These are phyloP conservation scores for Suillus brevipes DNA, from an alignment of 768 basidiomycete genomes.

Conservation along the genomic window DNA sequence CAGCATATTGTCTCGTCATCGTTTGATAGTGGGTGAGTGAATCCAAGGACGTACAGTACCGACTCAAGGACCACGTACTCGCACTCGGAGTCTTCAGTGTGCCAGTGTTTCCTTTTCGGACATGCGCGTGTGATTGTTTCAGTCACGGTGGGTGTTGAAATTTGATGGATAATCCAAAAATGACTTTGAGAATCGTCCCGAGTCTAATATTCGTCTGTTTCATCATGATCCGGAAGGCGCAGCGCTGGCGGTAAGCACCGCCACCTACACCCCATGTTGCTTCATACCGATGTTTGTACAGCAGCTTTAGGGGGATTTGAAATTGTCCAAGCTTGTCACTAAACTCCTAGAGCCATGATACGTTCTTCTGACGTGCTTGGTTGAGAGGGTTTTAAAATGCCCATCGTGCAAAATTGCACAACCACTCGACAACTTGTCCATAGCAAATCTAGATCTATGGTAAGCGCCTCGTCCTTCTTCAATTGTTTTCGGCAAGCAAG, in stretches of 20 bases:
- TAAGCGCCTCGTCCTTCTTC: not conserved
- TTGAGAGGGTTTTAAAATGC: no score
- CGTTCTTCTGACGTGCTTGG: slow-evolving; percentile 19
- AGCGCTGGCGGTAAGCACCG: slow-evolving; percentile 38
- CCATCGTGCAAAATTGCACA: not conserved
- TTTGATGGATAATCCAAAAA: slow-evolving; percentile 20
- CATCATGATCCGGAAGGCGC: slow-evolving; percentile 39
- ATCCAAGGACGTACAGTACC: no score
- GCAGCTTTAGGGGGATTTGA: slow-evolving; percentile 28
- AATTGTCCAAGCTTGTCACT: slow-evolving; percentile 29
- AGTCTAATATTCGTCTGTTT: slow-evolving; percentile 35
- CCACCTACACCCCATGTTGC: slow-evolving; percentile 7
- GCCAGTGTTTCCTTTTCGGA: no score
- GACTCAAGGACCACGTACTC: not conserved
- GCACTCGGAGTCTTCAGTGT: no score
- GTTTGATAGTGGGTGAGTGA: no score
- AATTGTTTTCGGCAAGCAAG: not conserved
- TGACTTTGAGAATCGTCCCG: slow-evolving; percentile 33
- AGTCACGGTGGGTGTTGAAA: no score
- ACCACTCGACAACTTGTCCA: not conserved
- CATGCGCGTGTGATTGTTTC: no score
- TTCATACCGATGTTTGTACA: slow-evolving; percentile 6
- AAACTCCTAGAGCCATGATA: slow-evolving; percentile 34
- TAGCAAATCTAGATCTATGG: not conserved
- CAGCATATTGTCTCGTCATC: no score